phyloP scores from a whole-genome alignment of 2,329 filamentous ascomycete genomes.

The Leptosphaerulina australis region DNA sequence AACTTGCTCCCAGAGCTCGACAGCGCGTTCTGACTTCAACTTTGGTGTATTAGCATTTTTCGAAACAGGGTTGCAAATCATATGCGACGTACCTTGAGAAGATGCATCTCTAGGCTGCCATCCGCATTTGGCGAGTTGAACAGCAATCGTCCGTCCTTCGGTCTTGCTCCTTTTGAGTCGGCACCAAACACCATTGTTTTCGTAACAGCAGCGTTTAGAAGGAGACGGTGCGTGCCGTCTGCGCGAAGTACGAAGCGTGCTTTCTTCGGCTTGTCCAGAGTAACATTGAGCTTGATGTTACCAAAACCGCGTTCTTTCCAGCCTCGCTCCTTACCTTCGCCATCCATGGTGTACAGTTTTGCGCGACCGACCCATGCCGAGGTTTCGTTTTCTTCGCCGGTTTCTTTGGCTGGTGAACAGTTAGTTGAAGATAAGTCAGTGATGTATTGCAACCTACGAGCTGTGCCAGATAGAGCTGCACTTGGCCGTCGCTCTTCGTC shows the following conservation, averaged over 20 bases:
- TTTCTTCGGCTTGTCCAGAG: conserved; percentile 48
- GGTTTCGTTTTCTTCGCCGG: conserved; percentile 83
- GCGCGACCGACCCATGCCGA: conserved; percentile 77
- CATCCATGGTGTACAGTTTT: conserved; percentile 81
- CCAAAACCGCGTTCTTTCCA: conserved; percentile 93
- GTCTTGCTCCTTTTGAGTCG: conserved; percentile 65
- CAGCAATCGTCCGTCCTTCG: conserved; percentile 71
- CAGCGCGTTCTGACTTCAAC: conserved; percentile 32
- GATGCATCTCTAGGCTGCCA: conserved; percentile 59
- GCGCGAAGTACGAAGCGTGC: conserved; percentile 87
- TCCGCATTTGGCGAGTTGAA: conserved; percentile 63
- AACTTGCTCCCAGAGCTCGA: conserved; percentile 35
- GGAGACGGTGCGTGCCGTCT: conserved; percentile 83
- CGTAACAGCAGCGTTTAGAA: conserved; percentile 83
- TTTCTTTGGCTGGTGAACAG: conserved; percentile 66
- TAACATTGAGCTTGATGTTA: conserved; percentile 77
- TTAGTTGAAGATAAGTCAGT: conserved; percentile 19
- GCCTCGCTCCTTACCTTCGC: conserved; percentile 59
- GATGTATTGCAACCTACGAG: conserved; percentile 6
- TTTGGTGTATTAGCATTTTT: conserved; percentile 16
- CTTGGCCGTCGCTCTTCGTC: conserved; percentile 42
- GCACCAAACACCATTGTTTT: conserved; percentile 81
- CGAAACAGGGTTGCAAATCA: neutral
- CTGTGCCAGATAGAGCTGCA: conserved; percentile 7
- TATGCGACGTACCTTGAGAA: conserved; percentile 60